Percentiles rank a stretch among this genome's conserved stretches.
Evolutionary conservation across 768 basidiomycete genomes (phyloP).

Genomic region (Termitomyces sp.): DNA sequence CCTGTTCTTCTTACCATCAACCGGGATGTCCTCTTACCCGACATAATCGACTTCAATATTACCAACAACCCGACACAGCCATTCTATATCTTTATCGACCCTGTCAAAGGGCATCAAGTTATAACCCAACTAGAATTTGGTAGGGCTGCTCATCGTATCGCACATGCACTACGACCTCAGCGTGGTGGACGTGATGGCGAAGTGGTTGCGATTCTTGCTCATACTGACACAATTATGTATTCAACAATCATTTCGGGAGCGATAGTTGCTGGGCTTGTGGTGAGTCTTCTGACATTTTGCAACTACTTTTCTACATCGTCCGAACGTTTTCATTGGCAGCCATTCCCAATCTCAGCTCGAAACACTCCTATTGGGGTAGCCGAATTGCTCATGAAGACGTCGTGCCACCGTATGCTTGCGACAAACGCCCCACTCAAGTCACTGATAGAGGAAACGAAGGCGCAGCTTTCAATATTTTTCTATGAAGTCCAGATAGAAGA

Average conservation of each 20-base stretch:
- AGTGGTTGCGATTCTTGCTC: slow-evolving; percentile 29
- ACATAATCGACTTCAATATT: not conserved
- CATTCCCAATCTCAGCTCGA: slow-evolving; percentile 28
- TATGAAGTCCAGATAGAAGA: slow-evolving; percentile 12
- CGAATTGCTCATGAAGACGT: slow-evolving; percentile 26
- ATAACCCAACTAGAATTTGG: not conserved
- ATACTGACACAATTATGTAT: slow-evolving; percentile 29
- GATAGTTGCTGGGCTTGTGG: slow-evolving; percentile 27
- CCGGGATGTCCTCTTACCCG: not conserved
- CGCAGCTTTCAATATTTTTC: slow-evolving; percentile 8
- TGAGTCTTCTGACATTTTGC: slow-evolving; percentile 15
- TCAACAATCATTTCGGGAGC: slow-evolving; percentile 32
- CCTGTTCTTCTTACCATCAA: not conserved
- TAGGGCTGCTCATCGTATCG: slow-evolving; percentile 13
- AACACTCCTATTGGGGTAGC: slow-evolving; percentile 19
- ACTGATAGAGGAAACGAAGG: slow-evolving; percentile 20
- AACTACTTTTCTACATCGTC: slow-evolving; percentile 4
- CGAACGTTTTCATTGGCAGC: slow-evolving; percentile 19
- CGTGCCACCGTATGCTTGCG: slow-evolving; percentile 31
- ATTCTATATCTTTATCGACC: not conserved
- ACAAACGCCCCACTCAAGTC: slow-evolving; percentile 22
- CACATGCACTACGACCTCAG: slow-evolving; percentile 29
- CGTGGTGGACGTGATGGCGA: slow-evolving; percentile 20
- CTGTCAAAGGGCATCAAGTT: not conserved
- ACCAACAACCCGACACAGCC: not conserved